Percentiles rank a stretch among this genome's conserved stretches.
phyloP scores from a whole-genome alignment of 2,329 filamentous ascomycete genomes.

The Aspergillus terreus region DNA sequence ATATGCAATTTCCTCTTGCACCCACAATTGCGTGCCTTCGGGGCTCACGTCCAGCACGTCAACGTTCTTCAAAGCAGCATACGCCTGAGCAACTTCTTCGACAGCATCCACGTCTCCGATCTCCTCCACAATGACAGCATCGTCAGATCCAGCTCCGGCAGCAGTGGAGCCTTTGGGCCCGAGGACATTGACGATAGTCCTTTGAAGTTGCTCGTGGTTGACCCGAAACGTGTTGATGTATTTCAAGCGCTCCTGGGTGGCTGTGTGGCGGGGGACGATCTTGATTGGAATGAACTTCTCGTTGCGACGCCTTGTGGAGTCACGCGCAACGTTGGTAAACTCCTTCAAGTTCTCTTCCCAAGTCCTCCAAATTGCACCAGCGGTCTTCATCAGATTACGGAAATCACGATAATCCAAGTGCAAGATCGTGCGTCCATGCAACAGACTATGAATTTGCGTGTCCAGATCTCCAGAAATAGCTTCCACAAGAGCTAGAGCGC shows the following conservation, averaged over 20 bases:
- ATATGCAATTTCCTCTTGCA: conserved; percentile 90
- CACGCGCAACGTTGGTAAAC: conserved; percentile 94
- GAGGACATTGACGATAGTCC: conserved; percentile 94
- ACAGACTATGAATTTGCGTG: conserved; percentile 74
- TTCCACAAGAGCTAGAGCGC: conserved; percentile 90
- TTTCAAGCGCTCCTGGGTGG: conserved; percentile 84
- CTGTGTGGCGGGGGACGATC: conserved; percentile 79
- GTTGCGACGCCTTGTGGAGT: conserved; percentile 86
- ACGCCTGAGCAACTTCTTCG: conserved; percentile 91
- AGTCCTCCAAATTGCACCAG: conserved; percentile 79
- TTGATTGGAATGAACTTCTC: conserved; percentile 99
- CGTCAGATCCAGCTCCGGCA: conserved; percentile 47
- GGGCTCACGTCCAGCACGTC: conserved; percentile 89
- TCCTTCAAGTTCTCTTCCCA: conserved; percentile 98
- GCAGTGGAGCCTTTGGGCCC: conserved; percentile 65
- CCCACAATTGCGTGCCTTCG: conserved; percentile 88
- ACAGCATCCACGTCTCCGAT: conserved; percentile 97
- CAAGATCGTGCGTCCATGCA: conserved; percentile 83
- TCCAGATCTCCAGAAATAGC: conserved; percentile 94
- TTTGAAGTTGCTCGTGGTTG: conserved; percentile 95
- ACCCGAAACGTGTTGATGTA: conserved; percentile 94
- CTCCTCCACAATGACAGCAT: conserved; percentile 76
- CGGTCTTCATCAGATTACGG: conserved; percentile 74
- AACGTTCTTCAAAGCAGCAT: conserved; percentile 88
- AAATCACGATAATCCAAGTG: conserved; percentile 93